These are phyloP conservation scores for Theileria parva DNA, from an alignment of 169 alveolate genomes.

Conservation along the genomic window DNA sequence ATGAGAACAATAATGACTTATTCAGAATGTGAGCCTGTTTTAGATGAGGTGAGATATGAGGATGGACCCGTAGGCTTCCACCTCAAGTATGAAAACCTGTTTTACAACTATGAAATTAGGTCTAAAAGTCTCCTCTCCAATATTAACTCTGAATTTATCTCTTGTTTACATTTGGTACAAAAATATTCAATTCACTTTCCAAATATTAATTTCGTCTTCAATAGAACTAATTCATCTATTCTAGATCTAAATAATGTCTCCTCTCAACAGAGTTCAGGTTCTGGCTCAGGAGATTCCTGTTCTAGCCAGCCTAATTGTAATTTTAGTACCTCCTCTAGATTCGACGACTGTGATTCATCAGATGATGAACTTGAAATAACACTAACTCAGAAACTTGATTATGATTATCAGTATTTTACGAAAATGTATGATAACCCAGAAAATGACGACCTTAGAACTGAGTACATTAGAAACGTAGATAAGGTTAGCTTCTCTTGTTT, in stretches of 20 bases:
- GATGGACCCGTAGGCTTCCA: constrained; percentile 73
- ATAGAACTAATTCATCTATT: constrained; percentile 36
- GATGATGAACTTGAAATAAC: constrained; percentile 52
- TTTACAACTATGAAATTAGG: constrained; percentile 71
- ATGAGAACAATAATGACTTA: constrained; percentile 83
- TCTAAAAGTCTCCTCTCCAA: constrained; percentile 51
- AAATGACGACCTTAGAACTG: constrained; percentile 35
- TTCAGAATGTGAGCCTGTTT: constrained; percentile 77
- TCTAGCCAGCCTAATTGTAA: neutral
- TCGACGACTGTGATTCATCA: constrained; percentile 8
- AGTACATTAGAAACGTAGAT: constrained; percentile 60
- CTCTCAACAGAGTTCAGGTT: constrained; percentile 61
- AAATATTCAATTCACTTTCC: constrained; percentile 92
- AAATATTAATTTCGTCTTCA: constrained; percentile 78
- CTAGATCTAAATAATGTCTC: constrained; percentile 38
- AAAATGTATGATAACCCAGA: constrained; percentile 17
- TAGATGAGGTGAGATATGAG: constrained; percentile 67
- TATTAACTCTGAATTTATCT: constrained; percentile 80
- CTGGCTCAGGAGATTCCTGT: neutral
- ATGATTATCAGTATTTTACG: constrained; percentile 40
- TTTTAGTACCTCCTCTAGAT: constrained; percentile 64
- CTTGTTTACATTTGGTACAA: constrained; percentile 88
- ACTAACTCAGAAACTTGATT: constrained; percentile 12
- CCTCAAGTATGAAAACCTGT: constrained; percentile 68
- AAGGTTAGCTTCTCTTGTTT: constrained; percentile 39